Base-by-base conservation (phyloP, 202 grass and related monocot genomes). In the Elaeis oleifera region DNA sequence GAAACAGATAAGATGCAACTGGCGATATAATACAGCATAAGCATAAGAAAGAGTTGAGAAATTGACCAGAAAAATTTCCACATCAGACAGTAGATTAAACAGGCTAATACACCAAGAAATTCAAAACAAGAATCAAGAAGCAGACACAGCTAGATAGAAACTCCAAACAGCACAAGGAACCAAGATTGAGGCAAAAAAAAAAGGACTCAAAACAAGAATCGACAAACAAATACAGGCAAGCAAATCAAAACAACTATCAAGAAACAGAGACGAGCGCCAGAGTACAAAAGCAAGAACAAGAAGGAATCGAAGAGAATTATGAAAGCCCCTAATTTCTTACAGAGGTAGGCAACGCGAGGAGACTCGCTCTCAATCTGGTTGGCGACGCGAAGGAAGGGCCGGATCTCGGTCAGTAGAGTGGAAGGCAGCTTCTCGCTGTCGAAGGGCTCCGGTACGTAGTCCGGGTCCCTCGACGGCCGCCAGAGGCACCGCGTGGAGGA, bases 371-470 rank as follows among this genome's bases (percentile, higher is more conserved):
- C 79, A 51, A 91, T 83, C 69, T 81, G 54, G 78, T 86, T 97
- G 56, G 92, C 92, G 53, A 69, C 81, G 79, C 91, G 87, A 18
- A 96, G 87, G 84, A 96, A 96, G 6, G 71, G 87, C 1, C 87
- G 79, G 57, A 96, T 80, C 63, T 88, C 84, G 15, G 62, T 65
- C 29, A 90, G 70, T 32, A 96, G 84, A 17, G 84, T 89, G 56
- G 83, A 67, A 49, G 91, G 91, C 36, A 96, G 15, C 75, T 85
- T 91, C 84, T 96, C 87, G 73, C 91, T 96, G 60, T 96, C 81
- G 73, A 96, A 96, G 26, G 66, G 84, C 66, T 78, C 61, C 28
- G n/a, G 50, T 4, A 76, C 58, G 19, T 64, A 74, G 4, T 50
- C 54, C 6, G 23, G 58, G 1, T 16, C 24, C 3, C 32, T 20